These are phyloP conservation scores for Amanita muscaria DNA, from an alignment of 768 basidiomycete genomes.

Conservation along the genomic window DNA sequence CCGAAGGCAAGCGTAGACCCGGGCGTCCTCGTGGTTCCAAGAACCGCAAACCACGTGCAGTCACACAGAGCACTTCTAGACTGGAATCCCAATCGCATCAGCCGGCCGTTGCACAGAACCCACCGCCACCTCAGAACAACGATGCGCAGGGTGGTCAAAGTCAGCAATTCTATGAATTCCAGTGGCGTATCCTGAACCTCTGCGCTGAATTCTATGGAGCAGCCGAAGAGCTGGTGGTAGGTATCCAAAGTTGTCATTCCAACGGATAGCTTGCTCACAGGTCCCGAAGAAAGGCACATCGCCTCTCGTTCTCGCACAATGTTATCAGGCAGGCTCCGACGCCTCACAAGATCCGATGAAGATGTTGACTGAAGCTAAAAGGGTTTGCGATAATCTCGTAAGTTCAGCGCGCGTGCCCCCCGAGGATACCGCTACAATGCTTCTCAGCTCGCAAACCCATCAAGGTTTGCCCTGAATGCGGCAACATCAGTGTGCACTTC, in stretches of 20 bases:
- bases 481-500: constrained; percentile 50
- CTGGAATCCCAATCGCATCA: constrained; percentile 35
- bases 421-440: not conserved
- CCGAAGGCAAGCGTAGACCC: constrained; percentile 58
- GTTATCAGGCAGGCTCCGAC: constrained; percentile 64
- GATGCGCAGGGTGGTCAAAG: constrained; percentile 57
- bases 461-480: constrained; percentile 56
- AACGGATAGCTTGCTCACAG: constrained; percentile 11
- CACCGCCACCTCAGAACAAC: constrained; percentile 32
- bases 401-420: constrained; percentile 19
- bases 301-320: constrained; percentile 69
- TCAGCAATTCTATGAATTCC: constrained; percentile 78
- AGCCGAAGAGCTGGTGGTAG: constrained; percentile 74
- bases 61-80: constrained; percentile 21
- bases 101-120: constrained; percentile 22
- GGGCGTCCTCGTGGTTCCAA: constrained; percentile 77
- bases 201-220: constrained; percentile 84
- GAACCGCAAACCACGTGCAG: constrained; percentile 44
- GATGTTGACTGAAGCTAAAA: constrained; percentile 71
- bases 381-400: constrained; percentile 70
- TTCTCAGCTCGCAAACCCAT: constrained; percentile 62
- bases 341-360: constrained; percentile 64
- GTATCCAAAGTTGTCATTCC: constrained; percentile 21
- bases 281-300: constrained; percentile 43
- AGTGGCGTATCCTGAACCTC: constrained; percentile 75